phyloP scores from a whole-genome alignment of 148 eudicot species.

The Heliamphora exappendiculata region DNA sequence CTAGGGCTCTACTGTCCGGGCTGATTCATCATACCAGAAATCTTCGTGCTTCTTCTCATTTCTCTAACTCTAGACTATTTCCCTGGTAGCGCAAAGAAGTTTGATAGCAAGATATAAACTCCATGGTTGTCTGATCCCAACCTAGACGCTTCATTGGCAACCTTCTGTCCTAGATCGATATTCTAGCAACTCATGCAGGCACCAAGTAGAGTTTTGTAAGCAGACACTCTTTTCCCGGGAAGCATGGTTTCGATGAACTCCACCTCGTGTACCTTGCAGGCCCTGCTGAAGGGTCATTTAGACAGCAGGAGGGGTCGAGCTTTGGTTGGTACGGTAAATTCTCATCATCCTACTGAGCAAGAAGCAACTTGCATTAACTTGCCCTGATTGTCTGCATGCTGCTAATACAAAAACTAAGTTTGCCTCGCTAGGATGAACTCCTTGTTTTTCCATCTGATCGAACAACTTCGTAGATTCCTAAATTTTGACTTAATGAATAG shows the following conservation, averaged over 20 bases:
- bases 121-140: constrained; percentile 4
- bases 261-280: constrained; percentile 14
- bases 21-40: constrained; percentile 1
- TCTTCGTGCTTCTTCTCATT: constrained; percentile 11
- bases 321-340: constrained; percentile 9
- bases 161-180: constrained; percentile 10
- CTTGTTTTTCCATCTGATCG: constrained; percentile 13
- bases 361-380: constrained; percentile 17
- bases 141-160: constrained; percentile 12
- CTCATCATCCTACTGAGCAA: constrained; percentile 14
- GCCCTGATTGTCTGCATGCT: constrained; percentile 18
- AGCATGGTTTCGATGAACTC: constrained; percentile 7
- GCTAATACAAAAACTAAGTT: constrained; percentile 15
- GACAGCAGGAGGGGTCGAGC: constrained; percentile 15
- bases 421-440: constrained; percentile 17
- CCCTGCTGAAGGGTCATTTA: constrained; percentile 20
- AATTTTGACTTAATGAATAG: no score
- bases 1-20: constrained; percentile 15
- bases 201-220: constrained; percentile 15
- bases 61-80: constrained; percentile 17
- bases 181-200: constrained; percentile 17
- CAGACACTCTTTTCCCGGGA: constrained; percentile 8
- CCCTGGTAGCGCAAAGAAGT: constrained; percentile 20
- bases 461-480: constrained; percentile 13
- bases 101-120: constrained; percentile 14